Base-by-base conservation (phyloP, 2,329 filamentous ascomycete genomes). In the Dactylonectria macrodidyma region DNA sequence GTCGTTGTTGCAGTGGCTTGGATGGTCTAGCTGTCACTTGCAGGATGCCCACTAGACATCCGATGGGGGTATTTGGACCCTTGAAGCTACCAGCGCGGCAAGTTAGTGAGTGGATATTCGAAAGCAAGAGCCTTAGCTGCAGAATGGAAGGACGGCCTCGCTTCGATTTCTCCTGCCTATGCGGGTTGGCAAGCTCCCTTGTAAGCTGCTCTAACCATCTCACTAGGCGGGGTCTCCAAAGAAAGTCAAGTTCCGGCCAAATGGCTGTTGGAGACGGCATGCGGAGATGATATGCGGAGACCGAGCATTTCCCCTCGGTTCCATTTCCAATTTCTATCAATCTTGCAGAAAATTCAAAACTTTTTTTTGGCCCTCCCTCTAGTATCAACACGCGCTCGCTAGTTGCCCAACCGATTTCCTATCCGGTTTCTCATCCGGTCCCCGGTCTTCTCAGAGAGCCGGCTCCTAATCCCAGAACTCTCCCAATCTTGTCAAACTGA, bases 401-500 rank as follows among this genome's bases (percentile, higher is more conserved):
- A 46, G 33, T 30, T 30, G 26, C 26, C 7, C 26, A 30, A 30
- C 26, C 26, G 26, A 30, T 30, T 30, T 30, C 26, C 7, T 7
- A 30, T 7, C 41, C 41, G n/a, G 14, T 44, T 44, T 8, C 41
- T 44, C 41, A 14, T 8, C 14, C 16, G 41, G n/a, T 3, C n/a
- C 41, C 41, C 16, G 16, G 14, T 19, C 47, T 30, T 36, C 44
- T 57, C 30, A 22, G 22, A 24, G 8, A 56, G 47, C 26, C 52
- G 26, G 26, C 33, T 51, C 41, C 41, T 3, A 47, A 52, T 24
- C 55, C 30, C 51, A 50, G 36, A 60, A 51, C 59, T 19, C 22
- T 50, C 50, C 33, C 62, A 67, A 66, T 67, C 44, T 36, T 36
- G 9, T 30, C 26, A 67, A 5, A 12, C 36, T 19, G 14, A 66